These are phyloP conservation scores for Annulohypoxylon stygium DNA, from an alignment of 495 filamentous ascomycete genomes.

Conservation along the genomic window DNA sequence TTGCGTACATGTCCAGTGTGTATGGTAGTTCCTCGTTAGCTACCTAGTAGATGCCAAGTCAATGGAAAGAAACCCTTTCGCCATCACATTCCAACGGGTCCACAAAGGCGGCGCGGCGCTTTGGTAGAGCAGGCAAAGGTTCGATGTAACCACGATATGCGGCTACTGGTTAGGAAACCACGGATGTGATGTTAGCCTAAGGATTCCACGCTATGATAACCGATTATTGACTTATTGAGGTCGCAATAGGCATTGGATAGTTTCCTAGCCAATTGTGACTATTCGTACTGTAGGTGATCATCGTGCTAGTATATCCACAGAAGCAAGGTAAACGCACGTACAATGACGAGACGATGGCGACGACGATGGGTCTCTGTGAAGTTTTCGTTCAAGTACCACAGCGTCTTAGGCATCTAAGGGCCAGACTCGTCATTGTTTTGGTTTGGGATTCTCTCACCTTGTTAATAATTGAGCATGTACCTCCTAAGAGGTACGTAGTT, in stretches of 20 bases:
- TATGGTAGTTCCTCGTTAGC: conserved; percentile 13
- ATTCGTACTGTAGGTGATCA: conserved; percentile 11
- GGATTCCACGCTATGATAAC: conserved; percentile 22
- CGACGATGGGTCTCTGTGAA: conserved; percentile 12
- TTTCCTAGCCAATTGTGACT: neutral
- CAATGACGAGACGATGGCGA: conserved; percentile 24
- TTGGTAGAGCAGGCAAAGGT: conserved; percentile 4
- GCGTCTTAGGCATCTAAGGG: conserved; percentile 9
- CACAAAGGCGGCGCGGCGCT: conserved; percentile 5
- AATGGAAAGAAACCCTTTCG: conserved; percentile 26
- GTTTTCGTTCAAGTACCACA: conserved; percentile 14
- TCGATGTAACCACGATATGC: conserved; percentile 17
- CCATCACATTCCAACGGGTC: conserved; percentile 8
- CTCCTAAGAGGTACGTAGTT: neutral
- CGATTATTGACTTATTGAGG: conserved; percentile 20
- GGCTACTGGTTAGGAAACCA: conserved; percentile 13
- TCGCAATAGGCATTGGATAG: conserved; percentile 5
- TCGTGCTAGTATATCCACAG: conserved; percentile 5
- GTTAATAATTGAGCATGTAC: conserved; percentile 20
- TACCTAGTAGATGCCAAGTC: conserved; percentile 6
- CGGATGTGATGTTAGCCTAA: conserved; percentile 15
- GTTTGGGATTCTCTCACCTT: conserved; percentile 34
- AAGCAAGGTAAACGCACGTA: neutral
- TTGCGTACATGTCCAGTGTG: conserved; percentile 25
- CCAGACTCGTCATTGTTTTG: conserved; percentile 26